Percentiles rank a stretch among this genome's conserved stretches.
Evolutionary conservation across 2,329 filamentous ascomycete genomes (phyloP).

Genomic region (Graphilbum ipis-grandicollis): DNA sequence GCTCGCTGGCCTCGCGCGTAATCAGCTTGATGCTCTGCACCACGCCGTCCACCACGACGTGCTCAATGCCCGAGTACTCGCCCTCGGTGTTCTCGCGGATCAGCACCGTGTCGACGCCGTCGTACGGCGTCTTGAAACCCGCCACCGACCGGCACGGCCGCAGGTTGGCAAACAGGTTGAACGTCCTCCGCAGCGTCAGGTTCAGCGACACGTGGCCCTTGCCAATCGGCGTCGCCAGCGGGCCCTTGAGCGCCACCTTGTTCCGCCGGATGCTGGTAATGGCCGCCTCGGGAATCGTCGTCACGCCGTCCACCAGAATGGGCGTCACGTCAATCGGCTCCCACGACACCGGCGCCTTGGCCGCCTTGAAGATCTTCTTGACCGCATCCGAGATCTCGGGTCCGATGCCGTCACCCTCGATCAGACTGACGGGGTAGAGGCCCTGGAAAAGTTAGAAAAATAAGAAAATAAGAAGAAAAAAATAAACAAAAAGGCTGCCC

Average conservation of each 20-base stretch:
- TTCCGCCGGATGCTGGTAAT: constrained; percentile 90
- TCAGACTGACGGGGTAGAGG: constrained; percentile 89
- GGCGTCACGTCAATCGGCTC: constrained; percentile 94
- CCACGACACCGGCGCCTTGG: constrained; percentile 90
- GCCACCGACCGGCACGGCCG: constrained; percentile 93
- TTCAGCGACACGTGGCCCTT: constrained; percentile 99
- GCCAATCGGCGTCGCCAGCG: constrained; percentile 89
- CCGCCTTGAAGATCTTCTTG: constrained; percentile 95
- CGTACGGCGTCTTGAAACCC: constrained; percentile 97
- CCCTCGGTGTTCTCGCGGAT: constrained; percentile 99
- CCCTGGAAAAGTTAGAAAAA: constrained; percentile 37
- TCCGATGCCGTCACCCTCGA: constrained; percentile 97
- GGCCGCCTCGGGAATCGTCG: constrained; percentile 78
- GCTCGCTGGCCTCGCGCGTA: constrained; percentile 84
- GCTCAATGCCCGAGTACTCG: constrained; percentile 98
- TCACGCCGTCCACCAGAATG: constrained; percentile 85
- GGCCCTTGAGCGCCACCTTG: constrained; percentile 95
- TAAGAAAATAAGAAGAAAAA: background rate
- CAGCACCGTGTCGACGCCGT: constrained; percentile 88
- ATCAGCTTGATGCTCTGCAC: constrained; percentile 99
- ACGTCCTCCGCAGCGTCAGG: constrained; percentile 92
- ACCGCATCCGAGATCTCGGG: constrained; percentile 96
- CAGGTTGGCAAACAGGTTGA: constrained; percentile 99
- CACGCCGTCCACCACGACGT: constrained; percentile 92
- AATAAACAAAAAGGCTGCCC: no score